Conservation (phyloP, 2,329 filamentous ascomycete genomes). For the Colletotrichum magnum region DNA sequence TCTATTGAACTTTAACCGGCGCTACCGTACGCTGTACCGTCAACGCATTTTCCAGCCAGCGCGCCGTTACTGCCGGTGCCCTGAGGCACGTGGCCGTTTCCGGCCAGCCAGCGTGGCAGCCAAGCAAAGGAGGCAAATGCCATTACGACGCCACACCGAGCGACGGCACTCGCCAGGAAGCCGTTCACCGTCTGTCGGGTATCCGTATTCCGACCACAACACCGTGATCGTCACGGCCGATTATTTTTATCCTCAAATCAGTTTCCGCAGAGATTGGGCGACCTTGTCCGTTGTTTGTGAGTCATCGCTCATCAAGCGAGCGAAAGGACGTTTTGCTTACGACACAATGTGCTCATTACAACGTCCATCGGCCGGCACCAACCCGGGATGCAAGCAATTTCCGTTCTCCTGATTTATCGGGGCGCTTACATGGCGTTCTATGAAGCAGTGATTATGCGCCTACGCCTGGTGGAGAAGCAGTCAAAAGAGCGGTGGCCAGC, state of each 20-base stretch:
- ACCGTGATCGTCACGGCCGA: conserved; percentile 8
- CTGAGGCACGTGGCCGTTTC: neutral
- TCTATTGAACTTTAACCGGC: conserved; percentile 20
- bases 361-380: neutral
- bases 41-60: too few relatives aligned
- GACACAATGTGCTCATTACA: neutral
- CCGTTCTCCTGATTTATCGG: conserved; percentile 8
- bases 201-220: neutral
- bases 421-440: conserved; percentile 19
- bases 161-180: neutral
- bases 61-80: too few relatives aligned
- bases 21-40: conserved; percentile 23
- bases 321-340: neutral
- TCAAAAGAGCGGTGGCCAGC: neutral
- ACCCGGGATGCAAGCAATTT: conserved; percentile 23
- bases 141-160: conserved; percentile 18
- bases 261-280: neutral
- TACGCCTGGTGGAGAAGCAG: conserved; percentile 13
- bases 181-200: neutral
- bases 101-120: neutral
- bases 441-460: neutral
- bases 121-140: conserved; percentile 1
- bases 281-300: neutral
- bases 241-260: conserved; percentile 20
- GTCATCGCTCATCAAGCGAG: neutral